Base-by-base conservation (phyloP, 192 early-diverging fungal species). In the Helicostylum pulchrum region DNA sequence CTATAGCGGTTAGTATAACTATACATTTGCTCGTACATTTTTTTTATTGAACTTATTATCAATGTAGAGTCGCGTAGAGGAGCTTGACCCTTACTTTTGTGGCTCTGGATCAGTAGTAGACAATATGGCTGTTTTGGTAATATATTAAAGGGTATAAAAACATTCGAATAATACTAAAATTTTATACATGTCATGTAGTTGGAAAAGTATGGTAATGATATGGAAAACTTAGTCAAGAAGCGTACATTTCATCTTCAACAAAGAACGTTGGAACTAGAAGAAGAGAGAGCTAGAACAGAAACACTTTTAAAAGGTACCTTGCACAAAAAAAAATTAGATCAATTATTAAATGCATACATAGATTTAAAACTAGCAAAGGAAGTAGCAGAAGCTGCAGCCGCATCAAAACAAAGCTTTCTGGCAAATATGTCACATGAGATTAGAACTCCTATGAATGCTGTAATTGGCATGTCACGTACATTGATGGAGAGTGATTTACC, bases 391-490 rank as follows among this genome's bases (percentile, higher is more conserved):
- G 65, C 73, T 12, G 80, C 80, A 7, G 74, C 78, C 17, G 67
- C 62, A 19, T 70, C 74, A 17, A 82, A 82, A 59, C 74, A 71
- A 17, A 75, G 68, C 71, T 91, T 93, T 69, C 75, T 93, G 56
- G 89, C 91, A 2, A 90, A 87, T 53, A 89, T 91, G 86, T 85
- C 83, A 26, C 91, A 93, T 67, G 52, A 85, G 61, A 82, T 85
- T 67, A 84, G 90, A 19, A 92, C 88, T 32, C 91, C 89, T 4
- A 85, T 93, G 77, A 89, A 88, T 64, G 89, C 85, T 6, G 86
- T 93, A 8, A 85, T 88, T 57, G 86, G 87, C 17, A 84, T 88
- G 82, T 83, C 84, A 2, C 67, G 79, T 42, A 67, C 90, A 39
- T 74, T 88, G 51, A 75, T 88, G 36, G 92, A 91, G 62, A 88